Percentiles rank a stretch among this genome's conserved stretches.
phyloP scores from a whole-genome alignment of 1,139 yeast genomes.

The Yamadazyma friedrichii region DNA sequence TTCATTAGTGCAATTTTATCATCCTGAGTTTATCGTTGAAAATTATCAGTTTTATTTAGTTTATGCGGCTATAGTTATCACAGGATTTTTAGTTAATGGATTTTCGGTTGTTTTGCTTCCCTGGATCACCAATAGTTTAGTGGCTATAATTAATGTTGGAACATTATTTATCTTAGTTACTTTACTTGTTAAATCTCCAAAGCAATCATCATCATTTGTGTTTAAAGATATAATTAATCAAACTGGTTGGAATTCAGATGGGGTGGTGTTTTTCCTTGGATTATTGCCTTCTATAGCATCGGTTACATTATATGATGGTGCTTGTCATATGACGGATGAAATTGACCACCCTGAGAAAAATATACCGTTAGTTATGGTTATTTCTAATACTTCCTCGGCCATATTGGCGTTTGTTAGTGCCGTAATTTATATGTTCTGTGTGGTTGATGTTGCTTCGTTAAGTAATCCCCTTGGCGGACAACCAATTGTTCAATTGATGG shows the following conservation, averaged over 20 bases:
- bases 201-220: conserved; percentile 23
- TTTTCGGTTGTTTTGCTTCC: conserved; percentile 21
- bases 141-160: conserved; percentile 22
- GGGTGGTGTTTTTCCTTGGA: conserved; percentile 28
- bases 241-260: conserved; percentile 29
- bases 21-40: conserved; percentile 21
- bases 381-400: conserved; percentile 23
- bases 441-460: conserved; percentile 18
- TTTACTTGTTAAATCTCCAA: conserved; percentile 24
- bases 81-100: conserved; percentile 21
- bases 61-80: conserved; percentile 18
- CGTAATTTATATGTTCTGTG: conserved; percentile 28
- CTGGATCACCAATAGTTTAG: conserved; percentile 18
- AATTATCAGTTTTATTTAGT: conserved; percentile 25
- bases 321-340: conserved; percentile 33
- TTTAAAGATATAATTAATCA: conserved; percentile 24
- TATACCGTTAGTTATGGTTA: conserved; percentile 28
- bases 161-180: conserved; percentile 26
- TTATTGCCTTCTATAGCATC: conserved; percentile 28
- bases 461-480: conserved; percentile 26
- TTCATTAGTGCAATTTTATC: conserved; percentile 36
- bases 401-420: conserved; percentile 23
- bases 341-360: conserved; percentile 26
- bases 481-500: conserved; percentile 28
- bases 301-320: conserved; percentile 27